Percentiles rank a stretch among this genome's conserved stretches.
These are phyloP conservation scores for Deuterostichococcus epilithicus DNA, from an alignment of 139 green algal genomes.

Conservation along the genomic window DNA sequence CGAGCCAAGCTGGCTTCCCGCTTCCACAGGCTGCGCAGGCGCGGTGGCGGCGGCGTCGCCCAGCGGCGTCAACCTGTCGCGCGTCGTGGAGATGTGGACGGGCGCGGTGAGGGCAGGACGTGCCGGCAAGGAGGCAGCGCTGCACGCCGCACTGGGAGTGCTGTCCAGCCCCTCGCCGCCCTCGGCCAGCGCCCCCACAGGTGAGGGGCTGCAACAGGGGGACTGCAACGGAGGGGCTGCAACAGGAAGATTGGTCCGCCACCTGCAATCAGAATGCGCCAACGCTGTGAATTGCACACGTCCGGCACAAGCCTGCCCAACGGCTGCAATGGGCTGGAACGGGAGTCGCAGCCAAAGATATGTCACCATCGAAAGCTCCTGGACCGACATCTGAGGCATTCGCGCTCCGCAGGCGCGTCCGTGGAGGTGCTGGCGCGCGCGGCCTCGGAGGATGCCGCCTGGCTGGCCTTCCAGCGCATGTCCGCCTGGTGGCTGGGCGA, in stretches of 20 bases:
- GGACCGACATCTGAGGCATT: conserved; percentile 4
- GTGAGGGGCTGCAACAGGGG: background rate
- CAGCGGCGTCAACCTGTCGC: conserved; percentile 38
- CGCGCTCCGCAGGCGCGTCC: background rate
- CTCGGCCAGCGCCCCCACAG: conserved; percentile 10
- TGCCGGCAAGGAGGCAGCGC: conserved; percentile 26
- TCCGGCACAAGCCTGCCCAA: too few species aligned
- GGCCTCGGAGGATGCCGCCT: conserved; percentile 38
- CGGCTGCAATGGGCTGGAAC: too few species aligned
- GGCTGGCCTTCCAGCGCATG: conserved; percentile 43
- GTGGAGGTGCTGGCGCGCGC: conserved; percentile 19
- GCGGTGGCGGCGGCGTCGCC: conserved; percentile 48
- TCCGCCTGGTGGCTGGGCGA: conserved; percentile 76
- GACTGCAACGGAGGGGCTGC: too few species aligned
- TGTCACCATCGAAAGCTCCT: too few species aligned
- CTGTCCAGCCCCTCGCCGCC: conserved; percentile 35
- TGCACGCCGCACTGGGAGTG: conserved; percentile 36
- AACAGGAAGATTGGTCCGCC: too few species aligned
- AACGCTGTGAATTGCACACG: too few species aligned
- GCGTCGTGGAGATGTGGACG: conserved; percentile 32
- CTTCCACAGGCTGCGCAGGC: conserved; percentile 34
- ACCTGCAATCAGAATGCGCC: too few species aligned
- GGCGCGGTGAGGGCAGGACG: conserved; percentile 23
- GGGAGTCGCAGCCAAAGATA: too few species aligned
- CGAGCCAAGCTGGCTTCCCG: too few species aligned